Evolutionary conservation across 2,329 filamentous ascomycete species (phyloP), one percentile per base, ranked within the genome.

Genomic region (Colletotrichum lupini): DNA sequence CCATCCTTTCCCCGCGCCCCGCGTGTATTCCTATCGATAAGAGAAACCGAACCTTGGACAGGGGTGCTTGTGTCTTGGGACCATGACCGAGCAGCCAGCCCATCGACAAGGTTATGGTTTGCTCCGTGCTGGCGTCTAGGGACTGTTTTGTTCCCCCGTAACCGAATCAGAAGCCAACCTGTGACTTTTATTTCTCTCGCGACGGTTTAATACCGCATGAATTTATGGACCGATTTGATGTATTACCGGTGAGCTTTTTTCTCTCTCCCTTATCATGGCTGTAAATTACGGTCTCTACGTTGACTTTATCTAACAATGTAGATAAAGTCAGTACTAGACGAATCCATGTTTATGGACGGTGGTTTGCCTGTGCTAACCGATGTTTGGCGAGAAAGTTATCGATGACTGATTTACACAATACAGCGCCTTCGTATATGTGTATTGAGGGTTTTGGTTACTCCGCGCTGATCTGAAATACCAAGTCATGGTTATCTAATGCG

Each of bases 71-170:
- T 42, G 30, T 32, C 30, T 32, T 32, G 30, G 30, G 30, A 32
- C 30, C 9, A 9, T 32, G 37, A 42, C 37, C 37, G 37, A 42
- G 35, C 35, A 42, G 14, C 5, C 32, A 19, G 37, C 16, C 37
- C 37, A 42, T 42, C 37, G 35, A 64, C 68, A 64, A 70, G 61
- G 59, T 69, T 69, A 69, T 65, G 66, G 52, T 64, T 73, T 73
- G 26, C 66, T 46, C 66, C 46, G 55, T 69, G 69, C 65, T 67
- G 58, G 35, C 64, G 12, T 42, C 24, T 12, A 62, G 26, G 32
- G 24, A 30, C 42, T 46, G 35, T 19, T n/a, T 63, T 56, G 58
- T 6, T 16, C 37, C 37, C 42, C 42, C 57, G 8, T 5, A 8
- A 14, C 3, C 37, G 42, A 64, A 64, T 59, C 65, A 72, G 68